phyloP scores from a whole-genome alignment of 1,139 yeast genomes.

The Suhomyces anneliseae region DNA sequence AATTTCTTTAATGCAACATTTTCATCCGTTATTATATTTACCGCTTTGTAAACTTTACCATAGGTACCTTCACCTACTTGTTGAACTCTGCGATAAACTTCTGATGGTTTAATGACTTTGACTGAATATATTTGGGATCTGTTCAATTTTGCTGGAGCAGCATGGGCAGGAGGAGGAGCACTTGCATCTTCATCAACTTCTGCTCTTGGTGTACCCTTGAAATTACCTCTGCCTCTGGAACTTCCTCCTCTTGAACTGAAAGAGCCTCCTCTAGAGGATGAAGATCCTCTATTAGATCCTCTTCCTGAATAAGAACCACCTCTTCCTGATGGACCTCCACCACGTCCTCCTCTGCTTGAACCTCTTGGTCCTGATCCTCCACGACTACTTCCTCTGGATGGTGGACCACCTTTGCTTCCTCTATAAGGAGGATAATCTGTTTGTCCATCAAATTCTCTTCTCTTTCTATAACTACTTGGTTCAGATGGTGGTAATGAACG shows the following conservation, averaged over 20 bases:
- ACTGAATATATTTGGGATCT: constrained; percentile 38
- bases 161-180: no score
- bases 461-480: constrained; percentile 20
- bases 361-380: constrained; percentile 4
- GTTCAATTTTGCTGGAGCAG: constrained; percentile 4
- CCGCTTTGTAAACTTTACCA: constrained; percentile 56
- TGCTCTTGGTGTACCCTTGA: neutral
- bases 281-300: constrained; percentile 2
- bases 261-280: neutral
- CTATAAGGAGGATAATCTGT: constrained; percentile 10
- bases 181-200: constrained; percentile 1
- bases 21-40: constrained; percentile 63
- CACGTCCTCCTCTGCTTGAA: constrained; percentile 5
- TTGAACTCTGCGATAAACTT: constrained; percentile 39
- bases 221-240: constrained; percentile 1
- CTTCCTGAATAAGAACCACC: constrained; percentile 3
- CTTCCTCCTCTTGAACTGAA: neutral
- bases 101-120: constrained; percentile 25
- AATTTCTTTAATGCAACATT: constrained; percentile 82
- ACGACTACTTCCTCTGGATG: neutral
- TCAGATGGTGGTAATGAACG: constrained; percentile 23
- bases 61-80: constrained; percentile 56
- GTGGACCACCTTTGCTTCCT: constrained; percentile 7
- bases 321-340: constrained; percentile 2
- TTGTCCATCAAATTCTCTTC: constrained; percentile 15